phyloP scores from a whole-genome alignment of 345 rosid species.

The Populus ilicifolia region DNA sequence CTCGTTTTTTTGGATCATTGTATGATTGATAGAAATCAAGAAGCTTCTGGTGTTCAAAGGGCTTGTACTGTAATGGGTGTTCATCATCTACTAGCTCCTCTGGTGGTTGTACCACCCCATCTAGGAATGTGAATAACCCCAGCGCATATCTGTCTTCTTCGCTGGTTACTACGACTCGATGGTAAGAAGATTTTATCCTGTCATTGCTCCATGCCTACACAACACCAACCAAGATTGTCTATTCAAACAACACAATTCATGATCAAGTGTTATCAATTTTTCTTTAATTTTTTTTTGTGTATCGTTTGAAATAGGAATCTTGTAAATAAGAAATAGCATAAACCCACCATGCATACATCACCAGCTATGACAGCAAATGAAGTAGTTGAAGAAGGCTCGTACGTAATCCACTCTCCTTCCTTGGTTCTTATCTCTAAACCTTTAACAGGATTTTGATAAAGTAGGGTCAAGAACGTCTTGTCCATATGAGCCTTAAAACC shows the following conservation, averaged over 20 bases:
- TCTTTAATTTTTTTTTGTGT: no score
- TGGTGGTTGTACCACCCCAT: conserved; percentile 37
- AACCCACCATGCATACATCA: conserved; percentile 55
- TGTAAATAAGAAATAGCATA: background rate
- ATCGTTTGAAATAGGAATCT: background rate
- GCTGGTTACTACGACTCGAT: conserved; percentile 51
- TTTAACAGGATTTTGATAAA: conserved; percentile 54
- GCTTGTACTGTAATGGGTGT: conserved; percentile 54
- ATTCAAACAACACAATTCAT: background rate
- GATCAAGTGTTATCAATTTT: background rate
- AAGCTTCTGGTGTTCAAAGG: conserved; percentile 48
- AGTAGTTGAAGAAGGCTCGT: conserved; percentile 44
- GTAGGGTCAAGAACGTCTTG: conserved; percentile 56
- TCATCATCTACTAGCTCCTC: conserved; percentile 57
- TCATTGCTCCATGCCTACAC: conserved; percentile 82
- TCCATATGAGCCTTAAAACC: conserved; percentile 56
- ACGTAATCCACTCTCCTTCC: conserved; percentile 46
- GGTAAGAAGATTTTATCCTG: conserved; percentile 48
- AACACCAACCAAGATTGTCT: no score
- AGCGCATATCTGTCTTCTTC: conserved; percentile 50
- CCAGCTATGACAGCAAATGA: conserved; percentile 52
- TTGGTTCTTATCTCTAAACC: conserved; percentile 47
- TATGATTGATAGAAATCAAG: conserved; percentile 40
- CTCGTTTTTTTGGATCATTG: conserved; percentile 28
- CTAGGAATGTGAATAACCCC: conserved; percentile 51